These are phyloP conservation scores for Onygenales sp. DNA, from an alignment of 2,329 filamentous ascomycete genomes.

Conservation along the genomic window DNA sequence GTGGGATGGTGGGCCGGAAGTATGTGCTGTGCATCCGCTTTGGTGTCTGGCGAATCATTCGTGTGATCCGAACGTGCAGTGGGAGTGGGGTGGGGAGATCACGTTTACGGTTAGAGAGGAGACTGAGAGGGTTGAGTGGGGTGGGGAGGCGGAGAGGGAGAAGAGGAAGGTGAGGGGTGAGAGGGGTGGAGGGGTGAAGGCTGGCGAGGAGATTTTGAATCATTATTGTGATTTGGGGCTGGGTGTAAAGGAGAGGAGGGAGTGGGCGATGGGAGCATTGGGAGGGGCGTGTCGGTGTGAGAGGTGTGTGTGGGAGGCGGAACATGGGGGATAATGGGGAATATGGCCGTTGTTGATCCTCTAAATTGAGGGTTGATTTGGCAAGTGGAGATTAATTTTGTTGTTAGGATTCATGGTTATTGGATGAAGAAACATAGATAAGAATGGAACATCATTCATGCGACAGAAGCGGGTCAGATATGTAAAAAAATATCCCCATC, in stretches of 20 bases:
- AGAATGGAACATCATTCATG: background rate
- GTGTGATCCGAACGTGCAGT: constrained; percentile 87
- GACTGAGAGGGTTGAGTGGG: constrained; percentile 30
- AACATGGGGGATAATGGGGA: background rate
- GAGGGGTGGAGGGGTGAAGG: constrained; percentile 56
- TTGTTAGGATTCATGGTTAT: background rate
- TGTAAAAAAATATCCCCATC: background rate
- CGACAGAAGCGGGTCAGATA: background rate
- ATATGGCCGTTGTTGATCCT: too few species aligned
- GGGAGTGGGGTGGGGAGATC: constrained; percentile 66
- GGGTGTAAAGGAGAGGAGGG: constrained; percentile 67
- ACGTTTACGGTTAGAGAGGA: constrained; percentile 26
- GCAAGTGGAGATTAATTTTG: background rate
- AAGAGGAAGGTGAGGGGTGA: constrained; percentile 24
- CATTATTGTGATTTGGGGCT: constrained; percentile 88
- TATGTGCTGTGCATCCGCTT: constrained; percentile 85
- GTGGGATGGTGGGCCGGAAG: constrained; percentile 73
- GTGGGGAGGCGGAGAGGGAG: constrained; percentile 34
- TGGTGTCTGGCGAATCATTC: constrained; percentile 97
- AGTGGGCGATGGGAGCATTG: constrained; percentile 80
- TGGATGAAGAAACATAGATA: background rate
- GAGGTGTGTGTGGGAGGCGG: constrained; percentile 65
- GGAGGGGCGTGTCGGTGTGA: constrained; percentile 83
- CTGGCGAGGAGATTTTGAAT: constrained; percentile 78
- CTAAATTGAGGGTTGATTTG: too few species aligned